Base-by-base conservation (phyloP, 1,284 basidiomycete species). In the Leccinum proliferum region DNA sequence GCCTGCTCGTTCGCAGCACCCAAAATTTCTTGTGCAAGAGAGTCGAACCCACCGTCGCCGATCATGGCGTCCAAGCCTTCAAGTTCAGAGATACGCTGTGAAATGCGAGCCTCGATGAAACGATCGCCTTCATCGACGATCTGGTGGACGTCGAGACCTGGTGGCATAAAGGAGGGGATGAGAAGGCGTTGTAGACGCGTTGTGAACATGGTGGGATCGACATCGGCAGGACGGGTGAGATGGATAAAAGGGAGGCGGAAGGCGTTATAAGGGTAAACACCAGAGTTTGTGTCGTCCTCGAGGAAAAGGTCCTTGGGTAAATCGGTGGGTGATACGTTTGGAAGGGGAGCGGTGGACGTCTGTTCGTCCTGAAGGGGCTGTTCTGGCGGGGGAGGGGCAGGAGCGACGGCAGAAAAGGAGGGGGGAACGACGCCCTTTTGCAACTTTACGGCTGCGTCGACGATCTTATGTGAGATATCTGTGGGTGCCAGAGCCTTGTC, bases 131-230 rank as follows among this genome's bases (percentile, higher is more conserved):
- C 96, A 66, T 93, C 89, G 70, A 96, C 82, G 65, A 98, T 81
- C 64, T 94, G 86, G 67, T 95, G 90, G 1, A 95, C 92, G 73
- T 99, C 96, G 15, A 99, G 86, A 15, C 97, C 96, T n/a, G 82
- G 78, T 0, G 97, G 97, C 84, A 94, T 92, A 66, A 98, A 79
- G 12, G 92, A 93, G 6, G 96, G 95, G 46, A 98, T 82, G 56
- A 97, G 79, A 43, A 94, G 83, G 5, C 90, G 84, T 73, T 96
- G 93, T 57, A 92, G 82, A 60, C 89, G 87, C 46, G 89, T 88
- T 1, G 86, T 84, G 67, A 85, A 86, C 62, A 86, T 74, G 34
- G 80, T 71, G 48, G 87, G 83, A 70, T 87, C 83, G 56, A 77
- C 79, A 60, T 85, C 87, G 61, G 85, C 74, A 55, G 84, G 81